Percentiles rank a stretch among this genome's conserved stretches.
phyloP scores from a whole-genome alignment of 176 grass and related monocot genomes.

The Cenchrus americanus region DNA sequence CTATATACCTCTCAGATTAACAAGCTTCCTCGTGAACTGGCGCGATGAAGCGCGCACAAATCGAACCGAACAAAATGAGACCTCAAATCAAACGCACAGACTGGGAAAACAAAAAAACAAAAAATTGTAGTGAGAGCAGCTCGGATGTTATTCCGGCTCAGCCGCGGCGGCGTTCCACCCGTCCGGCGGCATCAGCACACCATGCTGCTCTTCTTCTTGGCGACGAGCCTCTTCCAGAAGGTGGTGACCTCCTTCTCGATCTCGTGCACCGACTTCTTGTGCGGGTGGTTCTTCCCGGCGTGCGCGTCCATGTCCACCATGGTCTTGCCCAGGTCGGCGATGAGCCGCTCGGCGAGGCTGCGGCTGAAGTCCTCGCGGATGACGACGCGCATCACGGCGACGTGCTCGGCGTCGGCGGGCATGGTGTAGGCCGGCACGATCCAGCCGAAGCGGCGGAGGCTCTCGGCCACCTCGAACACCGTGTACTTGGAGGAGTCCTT shows the following conservation, averaged over 20 bases:
- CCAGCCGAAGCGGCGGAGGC: conserved; percentile 77
- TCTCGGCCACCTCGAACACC: conserved; percentile 77
- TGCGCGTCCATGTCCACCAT: conserved; percentile 73
- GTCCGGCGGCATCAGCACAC: conserved; percentile 44
- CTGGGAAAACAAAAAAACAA: neutral
- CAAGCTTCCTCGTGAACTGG: neutral
- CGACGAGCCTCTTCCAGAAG: conserved; percentile 64
- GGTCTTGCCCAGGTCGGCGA: conserved; percentile 55
- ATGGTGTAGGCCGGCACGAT: conserved; percentile 86
- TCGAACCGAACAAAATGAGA: neutral
- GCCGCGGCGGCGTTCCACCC: neutral
- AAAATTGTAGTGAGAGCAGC: neutral
- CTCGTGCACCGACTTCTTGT: conserved; percentile 51
- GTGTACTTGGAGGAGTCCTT: conserved; percentile 61
- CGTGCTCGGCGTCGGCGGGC: conserved; percentile 67
- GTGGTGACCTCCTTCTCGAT: conserved; percentile 68
- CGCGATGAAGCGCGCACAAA: neutral
- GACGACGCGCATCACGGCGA: conserved; percentile 72
- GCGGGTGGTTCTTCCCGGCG: conserved; percentile 21
- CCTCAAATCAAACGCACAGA: neutral
- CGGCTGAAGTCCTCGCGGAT: conserved; percentile 86
- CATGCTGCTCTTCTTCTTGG: conserved; percentile 67
- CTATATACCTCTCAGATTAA: neutral
- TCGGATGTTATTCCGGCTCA: too few species aligned
- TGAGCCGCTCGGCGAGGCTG: conserved; percentile 69